Evolutionary conservation across 768 basidiomycete genomes (phyloP), one percentile per base, ranked within the genome.

Genomic region (Tricholoma bakamatsutake): DNA sequence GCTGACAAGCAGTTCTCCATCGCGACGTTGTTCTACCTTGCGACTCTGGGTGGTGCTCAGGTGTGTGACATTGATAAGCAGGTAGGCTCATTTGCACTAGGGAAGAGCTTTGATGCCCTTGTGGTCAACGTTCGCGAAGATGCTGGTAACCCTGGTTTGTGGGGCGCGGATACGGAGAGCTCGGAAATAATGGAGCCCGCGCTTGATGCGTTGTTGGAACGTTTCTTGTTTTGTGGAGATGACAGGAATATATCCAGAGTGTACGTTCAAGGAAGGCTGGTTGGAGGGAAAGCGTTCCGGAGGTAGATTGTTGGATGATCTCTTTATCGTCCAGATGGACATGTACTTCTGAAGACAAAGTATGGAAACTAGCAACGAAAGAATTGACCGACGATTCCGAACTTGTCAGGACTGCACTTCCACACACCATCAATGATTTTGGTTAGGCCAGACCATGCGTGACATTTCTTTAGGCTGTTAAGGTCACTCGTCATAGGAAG

Each of bases 41-140:
- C 96, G 8, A 98, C 96, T 4, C 73, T 88, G 21, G 96, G 96
- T 33, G 96, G 96, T 1, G 96, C 96, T 1, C 76, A 82, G 21
- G 84, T 98, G 0, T 95, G 93, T 64, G 76, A 76, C 50, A 71
- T 97, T 10, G 77, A 82, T 52, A 70, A 81, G 24, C 78, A 75
- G 39, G 77, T 90, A 13, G 96, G 96, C 6, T 87, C 85, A 15
- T 90, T 98, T 59, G 75, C 74, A 12, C 73, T 76, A 2, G 93
- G 92, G 2, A 96, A 93, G 72, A 85, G 83, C 59, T 98, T 98
- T 64, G 96, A 98, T 66, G 96, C 96, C 0, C 71, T 98, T 7
- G 59, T 91, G 3, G 83, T 96, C 21, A 81, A 75, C 64, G 73
- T 89, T 7, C 71, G 76, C 31, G 66, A 69, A 43, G 79, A 78